A percentile compares a stretch with the other conserved stretches of the same genome.
Conservation (phyloP, 129 eudicot genomes). For the Centaurea solstitialis region DNA sequence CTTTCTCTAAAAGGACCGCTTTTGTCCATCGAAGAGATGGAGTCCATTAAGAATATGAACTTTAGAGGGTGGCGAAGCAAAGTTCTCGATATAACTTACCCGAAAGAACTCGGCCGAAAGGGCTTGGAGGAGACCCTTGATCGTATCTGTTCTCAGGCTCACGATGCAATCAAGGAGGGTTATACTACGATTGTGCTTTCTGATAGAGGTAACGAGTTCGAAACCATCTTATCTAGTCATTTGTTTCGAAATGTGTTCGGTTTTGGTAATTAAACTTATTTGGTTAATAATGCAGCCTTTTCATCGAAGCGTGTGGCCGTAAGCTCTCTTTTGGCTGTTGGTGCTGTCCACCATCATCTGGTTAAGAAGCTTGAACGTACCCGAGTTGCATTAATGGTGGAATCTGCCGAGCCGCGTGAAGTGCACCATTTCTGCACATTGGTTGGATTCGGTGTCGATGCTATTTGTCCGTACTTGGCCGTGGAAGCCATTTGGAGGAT, state of each 20-base stretch:
- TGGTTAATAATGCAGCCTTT: conserved; percentile 56
- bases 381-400: conserved; percentile 77
- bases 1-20: conserved; percentile 95
- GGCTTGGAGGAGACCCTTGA: conserved; percentile 93
- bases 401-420: conserved; percentile 99
- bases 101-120: conserved; percentile 66
- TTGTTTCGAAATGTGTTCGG: not conserved
- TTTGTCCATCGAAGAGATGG: conserved; percentile 83
- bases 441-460: conserved; percentile 98
- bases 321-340: conserved; percentile 91
- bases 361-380: conserved; percentile 92
- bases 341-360: conserved; percentile 96
- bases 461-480: conserved; percentile 91
- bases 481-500: conserved; percentile 95
- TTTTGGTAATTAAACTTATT: not conserved
- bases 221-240: not conserved
- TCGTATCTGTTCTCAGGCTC: conserved; percentile 85
- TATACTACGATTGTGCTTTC: conserved; percentile 87
- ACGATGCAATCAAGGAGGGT: conserved; percentile 81
- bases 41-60: conserved; percentile 89
- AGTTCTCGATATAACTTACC: conserved; percentile 85
- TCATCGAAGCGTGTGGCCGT: conserved; percentile 88
- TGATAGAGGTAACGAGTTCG: conserved; percentile 70
- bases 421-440: conserved; percentile 99
- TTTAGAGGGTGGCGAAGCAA: conserved; percentile 97